Conservation (phyloP, 768 basidiomycete species). For the Mycena metata region DNA sequence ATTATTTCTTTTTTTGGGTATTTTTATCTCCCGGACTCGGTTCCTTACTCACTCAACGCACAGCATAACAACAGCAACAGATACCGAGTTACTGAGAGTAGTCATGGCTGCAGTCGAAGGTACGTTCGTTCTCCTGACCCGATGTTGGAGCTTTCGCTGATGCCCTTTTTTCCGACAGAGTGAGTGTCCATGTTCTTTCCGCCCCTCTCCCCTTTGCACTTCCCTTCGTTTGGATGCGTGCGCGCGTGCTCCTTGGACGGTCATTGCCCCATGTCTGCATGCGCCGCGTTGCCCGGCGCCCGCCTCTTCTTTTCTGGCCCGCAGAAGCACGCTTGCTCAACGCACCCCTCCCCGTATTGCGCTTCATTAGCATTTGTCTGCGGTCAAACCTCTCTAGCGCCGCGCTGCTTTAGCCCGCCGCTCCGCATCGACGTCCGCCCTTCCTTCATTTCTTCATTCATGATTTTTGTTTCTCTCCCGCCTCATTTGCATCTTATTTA, state of each 20-base stretch:
- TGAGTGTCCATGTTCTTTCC: slow-evolving; percentile 62
- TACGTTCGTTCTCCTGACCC: slow-evolving; percentile 56
- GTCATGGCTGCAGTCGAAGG: slow-evolving; percentile 98
- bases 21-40: no score
- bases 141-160: slow-evolving; percentile 20
- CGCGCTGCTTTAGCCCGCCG: slow-evolving; percentile 65
- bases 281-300: slow-evolving; percentile 34
- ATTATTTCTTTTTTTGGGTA: background rate
- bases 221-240: slow-evolving; percentile 34
- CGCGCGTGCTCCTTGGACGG: background rate
- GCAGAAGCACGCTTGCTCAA: slow-evolving; percentile 37
- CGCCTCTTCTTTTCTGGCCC: slow-evolving; percentile 43
- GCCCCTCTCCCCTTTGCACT: slow-evolving; percentile 42
- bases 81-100: slow-evolving; percentile 88
- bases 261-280: slow-evolving; percentile 25
- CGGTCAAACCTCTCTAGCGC: slow-evolving; percentile 75
- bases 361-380: slow-evolving; percentile 70
- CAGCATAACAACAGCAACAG: slow-evolving; percentile 92
- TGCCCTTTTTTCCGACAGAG: slow-evolving; percentile 59
- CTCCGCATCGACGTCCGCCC: background rate
- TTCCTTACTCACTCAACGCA: slow-evolving; percentile 33
- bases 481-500: slow-evolving; percentile 42
- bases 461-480: slow-evolving; percentile 36
- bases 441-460: slow-evolving; percentile 28
- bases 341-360: slow-evolving; percentile 4